phyloP scores from a whole-genome alignment of 2,329 filamentous ascomycete genomes.

The Xylariaceae sp. region DNA sequence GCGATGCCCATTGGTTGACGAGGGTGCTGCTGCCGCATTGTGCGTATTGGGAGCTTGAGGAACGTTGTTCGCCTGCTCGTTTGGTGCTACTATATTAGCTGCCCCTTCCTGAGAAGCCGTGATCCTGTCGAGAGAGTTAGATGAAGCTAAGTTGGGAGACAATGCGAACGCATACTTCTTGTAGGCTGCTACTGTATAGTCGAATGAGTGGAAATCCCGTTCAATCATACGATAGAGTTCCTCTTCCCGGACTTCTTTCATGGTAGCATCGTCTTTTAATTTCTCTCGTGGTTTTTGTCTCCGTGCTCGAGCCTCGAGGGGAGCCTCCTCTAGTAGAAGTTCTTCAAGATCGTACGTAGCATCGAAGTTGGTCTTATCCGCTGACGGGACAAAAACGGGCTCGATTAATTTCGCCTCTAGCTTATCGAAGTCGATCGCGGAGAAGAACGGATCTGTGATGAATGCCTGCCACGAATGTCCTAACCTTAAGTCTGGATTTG shows the following conservation, averaged over 20 bases:
- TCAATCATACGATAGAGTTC: slow-evolving; percentile 94
- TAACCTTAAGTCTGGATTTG: slow-evolving; percentile 74
- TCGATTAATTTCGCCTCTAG: slow-evolving; percentile 83
- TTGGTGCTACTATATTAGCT: slow-evolving; percentile 4
- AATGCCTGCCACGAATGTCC: slow-evolving; percentile 86
- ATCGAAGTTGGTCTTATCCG: slow-evolving; percentile 98
- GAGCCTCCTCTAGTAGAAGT: slow-evolving; percentile 86
- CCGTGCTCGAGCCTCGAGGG: slow-evolving; percentile 84
- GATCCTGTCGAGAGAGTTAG: slow-evolving; percentile 34
- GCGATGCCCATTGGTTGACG: slow-evolving; percentile 25
- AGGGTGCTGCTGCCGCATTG: slow-evolving; percentile 42
- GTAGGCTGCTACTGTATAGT: slow-evolving; percentile 82
- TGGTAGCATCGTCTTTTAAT: slow-evolving; percentile 88
- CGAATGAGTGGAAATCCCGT: slow-evolving; percentile 87
- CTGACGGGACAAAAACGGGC: slow-evolving; percentile 87
- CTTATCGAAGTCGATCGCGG: slow-evolving; percentile 74
- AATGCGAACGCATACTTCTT: slow-evolving; percentile 51
- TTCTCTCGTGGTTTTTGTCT: slow-evolving; percentile 91
- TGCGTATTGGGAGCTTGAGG: slow-evolving; percentile 52
- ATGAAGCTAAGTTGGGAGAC: not conserved
- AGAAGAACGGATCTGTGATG: slow-evolving; percentile 84
- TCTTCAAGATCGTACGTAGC: slow-evolving; percentile 97
- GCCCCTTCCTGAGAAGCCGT: slow-evolving; percentile 32
- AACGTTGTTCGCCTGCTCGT: slow-evolving; percentile 24
- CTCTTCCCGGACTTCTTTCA: slow-evolving; percentile 90